Evolutionary conservation across 2,329 filamentous ascomycete genomes (phyloP).

Genomic region (Epichloe brachyelytri): DNA sequence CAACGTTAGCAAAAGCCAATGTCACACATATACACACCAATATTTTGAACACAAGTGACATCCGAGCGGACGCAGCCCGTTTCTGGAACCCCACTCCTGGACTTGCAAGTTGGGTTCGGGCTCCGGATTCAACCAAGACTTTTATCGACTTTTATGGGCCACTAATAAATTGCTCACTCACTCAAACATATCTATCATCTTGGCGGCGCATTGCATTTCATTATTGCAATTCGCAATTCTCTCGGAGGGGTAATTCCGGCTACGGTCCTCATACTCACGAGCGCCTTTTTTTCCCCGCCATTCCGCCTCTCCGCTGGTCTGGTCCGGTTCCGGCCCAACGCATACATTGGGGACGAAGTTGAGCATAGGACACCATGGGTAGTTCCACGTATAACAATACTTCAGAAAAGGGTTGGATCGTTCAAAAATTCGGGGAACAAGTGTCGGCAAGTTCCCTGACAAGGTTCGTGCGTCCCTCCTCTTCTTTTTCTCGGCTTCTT

Average conservation of each 20-base stretch:
- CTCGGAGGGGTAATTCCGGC: neutral
- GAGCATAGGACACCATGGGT: slow-evolving; percentile 15
- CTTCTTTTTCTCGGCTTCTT: neutral
- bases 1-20: too few relatives aligned
- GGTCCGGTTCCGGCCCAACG: slow-evolving; percentile 1
- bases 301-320: neutral
- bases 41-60: too few relatives aligned
- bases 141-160: neutral
- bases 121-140: neutral
- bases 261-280: too few relatives aligned
- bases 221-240: neutral
- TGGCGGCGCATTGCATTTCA: neutral
- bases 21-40: too few relatives aligned
- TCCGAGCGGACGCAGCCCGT: too few relatives aligned
- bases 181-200: neutral
- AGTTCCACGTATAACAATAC: slow-evolving; percentile 22
- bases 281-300: neutral
- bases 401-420: slow-evolving; percentile 53
- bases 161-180: neutral
- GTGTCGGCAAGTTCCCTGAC: slow-evolving; percentile 82
- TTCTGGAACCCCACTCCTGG: neutral
- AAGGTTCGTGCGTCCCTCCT: slow-evolving; percentile 32
- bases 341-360: neutral
- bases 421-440: slow-evolving; percentile 96
- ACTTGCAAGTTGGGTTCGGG: neutral